These are phyloP conservation scores for Prunella vulgaris DNA, from an alignment of 257 asterid species.

Conservation along the genomic window DNA sequence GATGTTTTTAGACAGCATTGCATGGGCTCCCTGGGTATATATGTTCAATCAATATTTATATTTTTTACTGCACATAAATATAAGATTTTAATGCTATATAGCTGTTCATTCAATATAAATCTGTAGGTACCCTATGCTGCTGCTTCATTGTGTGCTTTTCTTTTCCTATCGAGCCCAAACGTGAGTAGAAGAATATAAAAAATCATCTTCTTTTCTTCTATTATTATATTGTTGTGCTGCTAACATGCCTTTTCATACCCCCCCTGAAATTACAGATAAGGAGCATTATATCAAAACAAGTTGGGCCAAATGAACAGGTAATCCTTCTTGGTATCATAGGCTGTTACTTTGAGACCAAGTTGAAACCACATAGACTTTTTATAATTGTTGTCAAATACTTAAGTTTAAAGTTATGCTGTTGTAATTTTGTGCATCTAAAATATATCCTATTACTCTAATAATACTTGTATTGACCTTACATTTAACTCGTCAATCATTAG, in stretches of 20 bases:
- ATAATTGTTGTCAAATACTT: neutral
- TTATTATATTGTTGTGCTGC: constrained; percentile 27
- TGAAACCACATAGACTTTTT: neutral
- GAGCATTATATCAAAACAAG: constrained; percentile 82
- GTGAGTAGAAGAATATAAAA: constrained; percentile 26
- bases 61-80: too few relatives aligned
- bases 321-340: neutral
- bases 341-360: neutral
- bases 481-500: constrained; percentile 20
- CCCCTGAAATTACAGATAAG: constrained; percentile 38
- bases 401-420: too few relatives aligned
- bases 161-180: constrained; percentile 35
- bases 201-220: constrained; percentile 5
- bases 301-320: constrained; percentile 80
- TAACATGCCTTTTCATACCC: constrained; percentile 23
- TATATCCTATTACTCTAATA: too few relatives aligned
- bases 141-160: constrained; percentile 37
- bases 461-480: too few relatives aligned
- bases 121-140: constrained; percentile 76
- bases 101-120: neutral
- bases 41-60: too few relatives aligned
- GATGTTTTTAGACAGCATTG: constrained; percentile 75
- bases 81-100: neutral
- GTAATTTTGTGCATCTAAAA: neutral
- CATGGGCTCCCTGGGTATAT: constrained; percentile 80